Base-by-base conservation (phyloP, 2,329 filamentous ascomycete species). In the Venturia carpophila region DNA sequence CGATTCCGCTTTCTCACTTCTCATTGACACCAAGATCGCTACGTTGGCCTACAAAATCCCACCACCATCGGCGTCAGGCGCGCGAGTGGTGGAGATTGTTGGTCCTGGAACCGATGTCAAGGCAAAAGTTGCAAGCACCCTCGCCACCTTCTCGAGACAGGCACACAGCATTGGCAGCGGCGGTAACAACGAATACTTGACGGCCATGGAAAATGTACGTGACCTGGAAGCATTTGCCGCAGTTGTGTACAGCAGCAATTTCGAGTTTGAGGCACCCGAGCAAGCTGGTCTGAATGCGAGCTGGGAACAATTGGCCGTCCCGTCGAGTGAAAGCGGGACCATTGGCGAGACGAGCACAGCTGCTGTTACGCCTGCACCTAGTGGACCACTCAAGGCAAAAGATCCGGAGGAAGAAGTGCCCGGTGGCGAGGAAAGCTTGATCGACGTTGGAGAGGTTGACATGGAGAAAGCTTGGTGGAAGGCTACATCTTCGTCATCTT, bases 61-160 rank as follows among this genome's bases (percentile, higher is more conserved):
- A 10, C 74, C 71, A n/a, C 71, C 76, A 47, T 74, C 79, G 19
- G 73, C 78, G 34, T 72, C 74, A 66, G 68, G 74, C 37, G 73
- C 74, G 37, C 73, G 80, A 64, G 74, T 84, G 60, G 78, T 81
- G 37, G 83, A 85, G 70, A 76, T 84, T 7, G 78, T 81, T 60
- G 81, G 82, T 73, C 75, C 77, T 21, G 65, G 65, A 34, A 71
- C 75, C 21, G 78, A 80, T 64, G 77, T 77, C 43, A 84, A 83
- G 70, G 81, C 88, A 47, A 93, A 92, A 77, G 83, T 99, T 49
- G 94, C 94, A 60, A 95, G 91, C 75, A 88, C 95, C 64, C 81
- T 99, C 43, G 95, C 93, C 2, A 88, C 96, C 6, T 84, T 97
- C 71, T 94, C 92, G 47, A 86, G 91, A 69, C 92, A 99, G 78